Percentiles rank a stretch among this genome's conserved stretches.
phyloP scores from a whole-genome alignment of 2,329 filamentous ascomycete genomes.

The Ilyonectria mors-panacis region DNA sequence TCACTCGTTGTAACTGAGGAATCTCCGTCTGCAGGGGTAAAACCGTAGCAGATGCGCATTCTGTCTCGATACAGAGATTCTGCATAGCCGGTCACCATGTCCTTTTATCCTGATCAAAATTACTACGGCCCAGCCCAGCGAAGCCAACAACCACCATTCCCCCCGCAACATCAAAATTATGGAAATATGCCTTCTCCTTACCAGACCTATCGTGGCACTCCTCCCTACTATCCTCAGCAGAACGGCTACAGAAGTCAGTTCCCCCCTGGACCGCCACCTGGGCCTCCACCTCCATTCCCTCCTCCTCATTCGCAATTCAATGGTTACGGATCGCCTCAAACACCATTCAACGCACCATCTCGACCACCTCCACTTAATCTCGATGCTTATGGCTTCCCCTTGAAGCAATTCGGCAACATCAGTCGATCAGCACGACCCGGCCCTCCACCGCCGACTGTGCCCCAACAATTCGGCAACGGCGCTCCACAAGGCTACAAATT shows the following conservation, averaged over 20 bases:
- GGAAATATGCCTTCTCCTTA: neutral
- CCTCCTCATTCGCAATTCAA: neutral
- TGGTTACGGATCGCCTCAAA: neutral
- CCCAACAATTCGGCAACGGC: slow-evolving; percentile 76
- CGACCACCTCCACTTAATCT: slow-evolving; percentile 58
- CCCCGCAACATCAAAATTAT: neutral
- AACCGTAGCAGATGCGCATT: neutral
- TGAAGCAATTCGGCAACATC: slow-evolving; percentile 47
- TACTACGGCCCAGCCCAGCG: slow-evolving; percentile 50
- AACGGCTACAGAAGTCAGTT: neutral
- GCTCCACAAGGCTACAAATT: slow-evolving; percentile 79
- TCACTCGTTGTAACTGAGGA: neutral
- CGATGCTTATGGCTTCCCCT: slow-evolving; percentile 65
- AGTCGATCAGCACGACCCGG: slow-evolving; percentile 48
- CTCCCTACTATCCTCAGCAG: neutral
- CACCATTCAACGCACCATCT: neutral
- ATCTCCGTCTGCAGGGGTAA: neutral
- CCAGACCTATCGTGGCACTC: neutral
- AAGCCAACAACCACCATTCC: neutral
- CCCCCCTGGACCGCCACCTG: neutral
- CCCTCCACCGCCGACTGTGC: slow-evolving; percentile 63
- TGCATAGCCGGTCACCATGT: slow-evolving; percentile 49
- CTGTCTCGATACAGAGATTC: neutral
- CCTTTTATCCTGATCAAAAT: slow-evolving; percentile 59
- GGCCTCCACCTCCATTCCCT: neutral